Conservation (phyloP, 2,329 filamentous ascomycete genomes). For the Torrubiella hemipterigena region DNA sequence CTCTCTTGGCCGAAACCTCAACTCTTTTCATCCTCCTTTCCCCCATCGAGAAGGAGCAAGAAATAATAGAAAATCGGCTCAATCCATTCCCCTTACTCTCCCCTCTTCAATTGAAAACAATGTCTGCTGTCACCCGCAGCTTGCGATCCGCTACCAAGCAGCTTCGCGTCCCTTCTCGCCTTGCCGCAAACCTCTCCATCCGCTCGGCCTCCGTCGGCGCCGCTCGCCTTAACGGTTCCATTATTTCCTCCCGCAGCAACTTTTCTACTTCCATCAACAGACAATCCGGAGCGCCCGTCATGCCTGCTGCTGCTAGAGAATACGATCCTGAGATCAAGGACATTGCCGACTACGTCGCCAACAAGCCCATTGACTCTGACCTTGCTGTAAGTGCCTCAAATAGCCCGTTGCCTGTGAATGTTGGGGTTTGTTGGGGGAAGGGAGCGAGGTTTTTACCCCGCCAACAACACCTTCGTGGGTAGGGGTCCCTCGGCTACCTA, state of each 20-base stretch:
- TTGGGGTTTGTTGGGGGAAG: constrained; percentile 9
- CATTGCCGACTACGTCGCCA: constrained; percentile 90
- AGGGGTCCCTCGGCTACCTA: neutral
- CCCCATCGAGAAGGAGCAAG: no score
- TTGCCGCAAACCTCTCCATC: constrained; percentile 21
- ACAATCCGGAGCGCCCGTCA: constrained; percentile 35
- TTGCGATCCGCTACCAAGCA: constrained; percentile 43
- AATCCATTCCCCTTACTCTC: no score
- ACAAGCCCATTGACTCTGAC: constrained; percentile 80
- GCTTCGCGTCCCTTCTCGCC: constrained; percentile 31
- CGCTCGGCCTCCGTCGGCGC: constrained; percentile 17
- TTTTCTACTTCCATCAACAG: constrained; percentile 39
- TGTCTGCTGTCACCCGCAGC: constrained; percentile 44
- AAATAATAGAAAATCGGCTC: no score
- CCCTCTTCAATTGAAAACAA: constrained; percentile 14
- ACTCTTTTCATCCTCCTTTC: neutral
- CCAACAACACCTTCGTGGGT: no score
- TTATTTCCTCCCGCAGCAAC: constrained; percentile 22
- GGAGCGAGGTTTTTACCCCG: neutral
- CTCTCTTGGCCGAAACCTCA: neutral
- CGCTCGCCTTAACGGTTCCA: constrained; percentile 18
- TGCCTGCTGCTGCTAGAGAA: constrained; percentile 40
- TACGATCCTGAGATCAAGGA: constrained; percentile 92
- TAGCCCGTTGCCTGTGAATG: no score
- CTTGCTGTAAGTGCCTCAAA: no score